A percentile compares a stretch with the other conserved stretches of the same genome.
Evolutionary conservation across 2,329 filamentous ascomycete genomes (phyloP).

Genomic region (Fusarium oligoseptatum): DNA sequence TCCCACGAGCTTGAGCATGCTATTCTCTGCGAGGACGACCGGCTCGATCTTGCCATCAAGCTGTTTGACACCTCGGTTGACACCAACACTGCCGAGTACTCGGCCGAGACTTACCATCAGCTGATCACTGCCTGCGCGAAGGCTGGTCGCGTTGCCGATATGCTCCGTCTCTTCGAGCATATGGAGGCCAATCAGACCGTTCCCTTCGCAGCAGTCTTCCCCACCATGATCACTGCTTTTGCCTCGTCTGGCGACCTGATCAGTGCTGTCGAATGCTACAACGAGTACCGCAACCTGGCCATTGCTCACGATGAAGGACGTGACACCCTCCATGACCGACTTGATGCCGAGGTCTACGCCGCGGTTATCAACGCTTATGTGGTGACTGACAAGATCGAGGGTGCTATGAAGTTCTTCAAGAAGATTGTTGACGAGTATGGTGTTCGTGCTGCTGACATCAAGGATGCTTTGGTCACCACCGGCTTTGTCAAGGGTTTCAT

Average conservation of each 20-base stretch:
- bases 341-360: conserved; percentile 89
- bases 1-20: conserved; percentile 90
- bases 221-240: conserved; percentile 95
- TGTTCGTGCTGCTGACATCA: conserved; percentile 71
- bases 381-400: conserved; percentile 81
- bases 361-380: conserved; percentile 93
- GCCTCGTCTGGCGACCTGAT: conserved; percentile 83
- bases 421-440: conserved; percentile 78
- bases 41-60: conserved; percentile 85
- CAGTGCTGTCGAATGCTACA: conserved; percentile 94
- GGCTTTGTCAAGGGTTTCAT: conserved; percentile 86
- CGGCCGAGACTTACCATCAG: conserved; percentile 85
- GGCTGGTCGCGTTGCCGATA: conserved; percentile 84
- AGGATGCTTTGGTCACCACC: conserved; percentile 77
- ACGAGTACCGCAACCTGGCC: conserved; percentile 92
- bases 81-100: conserved; percentile 74
- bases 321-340: conserved; percentile 75
- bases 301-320: conserved; percentile 84
- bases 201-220: conserved; percentile 86
- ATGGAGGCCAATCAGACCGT: conserved; percentile 84
- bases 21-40: conserved; percentile 88
- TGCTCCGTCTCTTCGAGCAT: conserved; percentile 91
- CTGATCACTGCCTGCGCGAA: conserved; percentile 90
- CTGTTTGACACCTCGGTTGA: conserved; percentile 83
- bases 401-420: conserved; percentile 86